Base-by-base conservation (phyloP, 2,329 filamentous ascomycete genomes). In the Neonectria neomacrospora region DNA sequence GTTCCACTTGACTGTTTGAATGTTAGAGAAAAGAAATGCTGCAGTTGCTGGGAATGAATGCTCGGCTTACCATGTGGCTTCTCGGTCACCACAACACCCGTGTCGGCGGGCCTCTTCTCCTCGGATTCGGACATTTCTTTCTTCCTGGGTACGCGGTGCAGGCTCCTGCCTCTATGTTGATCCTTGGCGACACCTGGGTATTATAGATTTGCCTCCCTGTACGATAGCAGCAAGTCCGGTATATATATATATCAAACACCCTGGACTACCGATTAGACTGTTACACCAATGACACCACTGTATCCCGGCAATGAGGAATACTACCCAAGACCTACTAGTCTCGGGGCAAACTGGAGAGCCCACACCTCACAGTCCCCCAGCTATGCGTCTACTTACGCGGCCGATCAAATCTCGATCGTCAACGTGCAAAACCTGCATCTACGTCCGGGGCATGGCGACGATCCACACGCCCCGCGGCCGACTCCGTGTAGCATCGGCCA, bases 1-100 rank as follows among this genome's bases (percentile, higher is more conserved):
- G 9, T 75, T 62, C 73, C 73, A 75, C 58, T 70, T 71, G 5
- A 51, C 69, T 71, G 23, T 12, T 14, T 8, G 2, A n/a, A 5
- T 22, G 47, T 50, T 8, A 50, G 9, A 34, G n/a, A n/a, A n/a
- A n/a, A n/a, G n/a, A 14, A 2, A 16, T 37, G 14, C 3, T 20
- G 3, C 37, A 3, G 3, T 5, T 8, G n/a, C 11, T 41, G 9
- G 9, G 37, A 11, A 41, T 41, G 8, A 9, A 10, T 18, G 9
- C n/a, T 18, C n/a, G 8, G 30, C 22, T 51, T 34, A 56, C 51
- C 42, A 12, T 51, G 42, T 20, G n/a, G n/a, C n/a, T 11, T 41
- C n/a, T 41, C n/a, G 8, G 37, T 20, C 20, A 3, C 9, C 8
- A 11, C 37, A 41, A 41, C 37, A 18, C 37, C 10, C n/a, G n/a